Evolutionary conservation across 2,329 filamentous ascomycete genomes (phyloP), one percentile per base, ranked within the genome.

Genomic region (Epichloe gansuensis): DNA sequence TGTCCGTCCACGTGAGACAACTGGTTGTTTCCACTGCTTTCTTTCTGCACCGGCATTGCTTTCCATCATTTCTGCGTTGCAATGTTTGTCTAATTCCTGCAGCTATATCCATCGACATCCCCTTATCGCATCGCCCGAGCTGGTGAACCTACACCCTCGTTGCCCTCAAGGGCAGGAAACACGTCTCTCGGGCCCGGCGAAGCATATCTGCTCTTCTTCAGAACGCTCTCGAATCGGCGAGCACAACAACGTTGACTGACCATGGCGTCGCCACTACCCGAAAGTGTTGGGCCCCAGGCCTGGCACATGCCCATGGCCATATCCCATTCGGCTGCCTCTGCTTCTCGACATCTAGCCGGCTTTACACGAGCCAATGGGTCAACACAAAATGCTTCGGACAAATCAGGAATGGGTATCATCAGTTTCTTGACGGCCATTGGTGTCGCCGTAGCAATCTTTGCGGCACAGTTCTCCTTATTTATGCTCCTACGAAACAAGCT

Each of bases 401-500:
- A 73, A 67, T 62, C 75, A 66, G 68, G 68, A 6, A 65, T 69
- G 2, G 68, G 68, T 2, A 63, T 71, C 13, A 57, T 66, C 42
- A 67, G 58, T 47, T 88, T 88, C 58, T 61, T 86, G 38, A 81
- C 84, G 49, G 84, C 85, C 43, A 63, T 88, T 57, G 75, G 73
- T 38, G 77, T 80, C 48, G 82, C 82, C 62, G 63, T 85, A 46
- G 68, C 80, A 17, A 68, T 87, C 52, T 88, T 87, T 55, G 76
- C 72, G 1, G 68, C 83, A 5, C 81, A 84, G 63, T 72, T 89
- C 38, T 62, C 83, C 11, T 62, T 86, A n/a, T 95, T 95, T 65
- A 66, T 89, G 6, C 61, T 93, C 1, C 71, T 95, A 43, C 83
- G 89, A 58, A 84, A 88, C 54, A 91, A 88, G 58, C 70, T 95